Conservation (phyloP, 371 early-diverging fungal genomes). For the Rhizopus stolonifer region DNA sequence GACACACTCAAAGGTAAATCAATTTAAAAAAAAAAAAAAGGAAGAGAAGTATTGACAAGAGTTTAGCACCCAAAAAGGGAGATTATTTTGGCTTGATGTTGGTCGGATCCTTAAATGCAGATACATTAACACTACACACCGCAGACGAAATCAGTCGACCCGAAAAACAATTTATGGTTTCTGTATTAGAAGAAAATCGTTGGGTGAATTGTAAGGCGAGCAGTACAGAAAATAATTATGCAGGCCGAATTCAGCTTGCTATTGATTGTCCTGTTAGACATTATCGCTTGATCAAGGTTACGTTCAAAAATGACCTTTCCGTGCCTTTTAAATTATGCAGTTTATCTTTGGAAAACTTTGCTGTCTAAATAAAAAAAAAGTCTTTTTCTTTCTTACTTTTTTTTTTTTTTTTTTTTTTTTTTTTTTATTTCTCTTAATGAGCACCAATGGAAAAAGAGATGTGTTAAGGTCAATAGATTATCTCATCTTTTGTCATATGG, state of each 20-base stretch:
- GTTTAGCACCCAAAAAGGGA: slow-evolving; percentile 34
- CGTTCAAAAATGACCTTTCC: slow-evolving; percentile 23
- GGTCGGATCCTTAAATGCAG: slow-evolving; percentile 33
- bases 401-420: slow-evolving; percentile 23
- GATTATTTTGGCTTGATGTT: slow-evolving; percentile 55
- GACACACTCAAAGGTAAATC: slow-evolving; percentile 44
- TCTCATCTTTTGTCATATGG: slow-evolving; percentile 41
- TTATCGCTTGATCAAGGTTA: slow-evolving; percentile 28
- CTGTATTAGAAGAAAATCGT: slow-evolving; percentile 21
- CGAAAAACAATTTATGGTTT: slow-evolving; percentile 24
- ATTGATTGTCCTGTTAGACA: slow-evolving; percentile 19
- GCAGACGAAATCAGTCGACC: slow-evolving; percentile 24
- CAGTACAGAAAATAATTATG: slow-evolving; percentile 1
- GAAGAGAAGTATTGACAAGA: background rate
- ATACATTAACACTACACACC: slow-evolving; percentile 29
- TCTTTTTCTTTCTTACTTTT: slow-evolving; percentile 21
- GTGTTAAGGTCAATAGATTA: slow-evolving; percentile 44
- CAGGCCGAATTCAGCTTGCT: slow-evolving; percentile 6
- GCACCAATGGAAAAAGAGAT: slow-evolving; percentile 43
- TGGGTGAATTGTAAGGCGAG: slow-evolving; percentile 32
- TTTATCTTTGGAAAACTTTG: slow-evolving; percentile 30
- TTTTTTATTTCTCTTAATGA: slow-evolving; percentile 35
- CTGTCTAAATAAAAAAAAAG: slow-evolving; percentile 15
- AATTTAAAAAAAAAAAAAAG: background rate
- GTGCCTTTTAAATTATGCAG: slow-evolving; percentile 45